These are phyloP conservation scores for Curvularia spicifera DNA, from an alignment of 2,329 filamentous ascomycete genomes.

Conservation along the genomic window DNA sequence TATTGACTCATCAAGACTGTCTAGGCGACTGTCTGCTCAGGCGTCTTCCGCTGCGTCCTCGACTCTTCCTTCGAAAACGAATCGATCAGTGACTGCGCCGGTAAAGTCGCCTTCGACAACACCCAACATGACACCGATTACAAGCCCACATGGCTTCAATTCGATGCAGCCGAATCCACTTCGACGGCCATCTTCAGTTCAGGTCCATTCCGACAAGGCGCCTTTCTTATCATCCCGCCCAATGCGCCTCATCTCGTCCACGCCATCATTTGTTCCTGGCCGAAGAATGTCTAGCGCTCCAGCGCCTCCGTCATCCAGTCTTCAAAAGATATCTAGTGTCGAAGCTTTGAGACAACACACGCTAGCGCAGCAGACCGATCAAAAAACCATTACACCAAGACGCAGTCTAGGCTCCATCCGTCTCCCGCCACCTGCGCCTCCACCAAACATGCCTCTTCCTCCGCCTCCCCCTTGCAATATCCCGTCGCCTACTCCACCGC, in stretches of 20 bases:
- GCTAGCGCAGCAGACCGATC: slow-evolving; percentile 15
- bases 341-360: slow-evolving; percentile 38
- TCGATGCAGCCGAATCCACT: slow-evolving; percentile 35
- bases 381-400: slow-evolving; percentile 34
- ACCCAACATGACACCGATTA: slow-evolving; percentile 19
- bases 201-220: slow-evolving; percentile 52
- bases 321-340: slow-evolving; percentile 29
- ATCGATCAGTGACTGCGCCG: slow-evolving; percentile 44
- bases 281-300: slow-evolving; percentile 30
- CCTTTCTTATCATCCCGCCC: slow-evolving; percentile 53
- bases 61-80: slow-evolving; percentile 34
- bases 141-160: slow-evolving; percentile 19
- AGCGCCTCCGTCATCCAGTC: slow-evolving; percentile 7
- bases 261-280: slow-evolving; percentile 42
- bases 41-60: slow-evolving; percentile 27
- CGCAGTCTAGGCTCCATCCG: slow-evolving; percentile 49
- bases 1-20: slow-evolving; percentile 31
- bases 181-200: slow-evolving; percentile 53
- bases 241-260: slow-evolving; percentile 35
- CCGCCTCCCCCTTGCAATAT: slow-evolving; percentile 39
- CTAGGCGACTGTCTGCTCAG: slow-evolving; percentile 43
- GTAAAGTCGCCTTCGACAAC: slow-evolving; percentile 25
- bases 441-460: slow-evolving; percentile 56
- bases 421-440: slow-evolving; percentile 55
- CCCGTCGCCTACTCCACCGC: slow-evolving; percentile 19